Base-by-base conservation (phyloP, 768 basidiomycete species). In the Phlebiopsis flavidoalba region DNA sequence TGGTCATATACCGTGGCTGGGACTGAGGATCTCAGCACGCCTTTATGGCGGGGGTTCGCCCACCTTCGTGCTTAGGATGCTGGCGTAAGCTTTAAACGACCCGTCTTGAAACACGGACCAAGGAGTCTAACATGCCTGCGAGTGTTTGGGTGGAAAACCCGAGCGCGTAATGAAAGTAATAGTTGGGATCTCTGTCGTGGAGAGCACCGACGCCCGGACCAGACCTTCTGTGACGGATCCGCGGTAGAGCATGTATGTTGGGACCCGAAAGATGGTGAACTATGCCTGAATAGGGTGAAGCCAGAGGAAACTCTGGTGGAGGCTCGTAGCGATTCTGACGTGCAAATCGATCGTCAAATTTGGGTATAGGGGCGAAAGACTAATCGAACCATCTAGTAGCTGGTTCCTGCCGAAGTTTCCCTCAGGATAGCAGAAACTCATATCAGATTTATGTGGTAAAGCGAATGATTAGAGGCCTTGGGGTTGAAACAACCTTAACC, bases 301-400 rank as follows among this genome's bases (percentile, higher is more conserved):
- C 88, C 89, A 91, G 88, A 88, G 89, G 88, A 91, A 91, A 91
- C 89, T 88, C 88, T 90, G 89, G 87, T 91, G 88, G 88, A 90
- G 87, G 89, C 86, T 88, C 85, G 86, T 88, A 91, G 89, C 88
- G 85, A 87, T 91, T 90, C 89, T 91, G 89, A 90, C 87, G 86
- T 91, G 89, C 89, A 91, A 91, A 91, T 91, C 88, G 86, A 89
- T 91, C 85, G 88, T 90, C 86, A 79, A 88, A 91, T 87, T 88
- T 89, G 88, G 87, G 88, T 89, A 90, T 91, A 90, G 89, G 89
- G 89, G 88, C 85, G 86, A 91, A 91, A 91, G 89, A 91, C 89
- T 88, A 89, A 91, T 91, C 87, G 87, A 90, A 89, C 88, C 88
- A 88, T 89, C 81, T 88, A 89, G 87, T 89, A 88, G 87, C 88